These are phyloP conservation scores for Fragaria nilgerrensis DNA, from an alignment of 306 rosid genomes.

Conservation along the genomic window DNA sequence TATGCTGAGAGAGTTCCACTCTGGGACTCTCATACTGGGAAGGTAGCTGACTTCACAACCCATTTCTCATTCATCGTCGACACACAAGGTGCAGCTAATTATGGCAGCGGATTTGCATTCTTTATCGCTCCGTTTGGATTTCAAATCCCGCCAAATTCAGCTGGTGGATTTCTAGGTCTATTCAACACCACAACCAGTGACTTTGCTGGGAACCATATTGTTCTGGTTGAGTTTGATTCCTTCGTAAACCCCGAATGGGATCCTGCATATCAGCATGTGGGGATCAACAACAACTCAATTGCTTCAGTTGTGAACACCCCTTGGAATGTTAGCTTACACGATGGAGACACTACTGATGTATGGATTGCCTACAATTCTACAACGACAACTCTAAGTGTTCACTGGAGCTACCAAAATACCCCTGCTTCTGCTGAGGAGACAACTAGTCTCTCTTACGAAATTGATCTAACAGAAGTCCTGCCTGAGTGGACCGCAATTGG, in stretches of 20 bases:
- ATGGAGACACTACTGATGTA: not conserved
- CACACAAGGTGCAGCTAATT: not conserved
- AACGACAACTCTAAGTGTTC: not conserved
- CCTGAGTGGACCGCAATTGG: not conserved
- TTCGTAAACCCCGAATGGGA: not conserved
- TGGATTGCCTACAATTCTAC: not conserved
- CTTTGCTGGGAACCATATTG: not conserved
- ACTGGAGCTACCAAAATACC: constrained; percentile 3
- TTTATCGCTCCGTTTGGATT: not conserved
- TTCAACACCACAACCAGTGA: constrained; percentile 1
- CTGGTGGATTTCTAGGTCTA: not conserved
- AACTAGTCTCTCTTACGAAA: not conserved
- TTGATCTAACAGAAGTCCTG: not conserved
- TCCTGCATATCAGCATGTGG: not conserved
- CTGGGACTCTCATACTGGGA: not conserved
- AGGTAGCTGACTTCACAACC: not conserved
- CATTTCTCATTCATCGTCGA: constrained; percentile 1
- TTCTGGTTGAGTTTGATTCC: not conserved
- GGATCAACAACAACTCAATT: not conserved
- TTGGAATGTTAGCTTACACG: not conserved
- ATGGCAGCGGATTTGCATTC: not conserved
- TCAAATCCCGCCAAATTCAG: not conserved
- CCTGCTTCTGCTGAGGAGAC: not conserved
- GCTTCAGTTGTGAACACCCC: not conserved
- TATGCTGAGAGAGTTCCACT: constrained; percentile 9